Conservation (phyloP, 2,329 filamentous ascomycete genomes). For the Periconia macrospinosa region DNA sequence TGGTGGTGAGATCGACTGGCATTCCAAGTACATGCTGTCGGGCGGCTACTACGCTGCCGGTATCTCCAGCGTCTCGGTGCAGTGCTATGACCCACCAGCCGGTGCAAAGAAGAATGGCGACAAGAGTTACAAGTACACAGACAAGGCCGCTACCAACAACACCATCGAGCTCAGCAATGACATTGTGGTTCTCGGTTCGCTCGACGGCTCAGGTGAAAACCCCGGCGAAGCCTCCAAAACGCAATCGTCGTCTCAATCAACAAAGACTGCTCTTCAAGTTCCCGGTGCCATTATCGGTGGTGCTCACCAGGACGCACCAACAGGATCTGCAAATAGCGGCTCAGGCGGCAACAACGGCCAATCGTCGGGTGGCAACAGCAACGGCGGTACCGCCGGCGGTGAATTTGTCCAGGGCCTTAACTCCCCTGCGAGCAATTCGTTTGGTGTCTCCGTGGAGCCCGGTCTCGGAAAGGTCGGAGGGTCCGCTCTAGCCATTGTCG, state of each 20-base stretch:
- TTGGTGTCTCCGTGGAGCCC: slow-evolving; percentile 24
- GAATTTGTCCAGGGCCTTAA: slow-evolving; percentile 14
- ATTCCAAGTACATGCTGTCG: slow-evolving; percentile 73
- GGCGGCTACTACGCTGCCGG: slow-evolving; percentile 88
- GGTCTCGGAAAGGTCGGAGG: slow-evolving; percentile 32
- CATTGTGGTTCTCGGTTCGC: slow-evolving; percentile 73
- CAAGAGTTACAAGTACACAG: slow-evolving; percentile 75
- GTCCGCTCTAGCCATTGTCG: slow-evolving; percentile 35
- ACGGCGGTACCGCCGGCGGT: slow-evolving; percentile 11
- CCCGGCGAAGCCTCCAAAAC: slow-evolving; percentile 52
- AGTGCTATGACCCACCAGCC: slow-evolving; percentile 84
- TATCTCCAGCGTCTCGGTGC: slow-evolving; percentile 74
- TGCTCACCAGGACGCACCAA: slow-evolving; percentile 38
- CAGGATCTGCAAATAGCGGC: slow-evolving; percentile 9
- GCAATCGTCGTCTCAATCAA: slow-evolving; percentile 26
- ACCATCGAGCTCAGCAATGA: slow-evolving; percentile 75
- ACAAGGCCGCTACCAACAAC: slow-evolving; percentile 67
- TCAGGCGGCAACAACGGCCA: slow-evolving; percentile 7
- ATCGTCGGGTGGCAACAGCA: slow-evolving; percentile 14
- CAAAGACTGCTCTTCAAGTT: slow-evolving; percentile 50
- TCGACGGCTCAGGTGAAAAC: slow-evolving; percentile 79
- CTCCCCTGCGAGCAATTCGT: not conserved
- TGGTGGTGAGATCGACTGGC: slow-evolving; percentile 88
- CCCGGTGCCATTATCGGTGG: slow-evolving; percentile 59
- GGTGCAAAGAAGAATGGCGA: slow-evolving; percentile 63